Evolutionary conservation across 2,329 filamentous ascomycete genomes (phyloP).

Genomic region (Penicillium sp.): DNA sequence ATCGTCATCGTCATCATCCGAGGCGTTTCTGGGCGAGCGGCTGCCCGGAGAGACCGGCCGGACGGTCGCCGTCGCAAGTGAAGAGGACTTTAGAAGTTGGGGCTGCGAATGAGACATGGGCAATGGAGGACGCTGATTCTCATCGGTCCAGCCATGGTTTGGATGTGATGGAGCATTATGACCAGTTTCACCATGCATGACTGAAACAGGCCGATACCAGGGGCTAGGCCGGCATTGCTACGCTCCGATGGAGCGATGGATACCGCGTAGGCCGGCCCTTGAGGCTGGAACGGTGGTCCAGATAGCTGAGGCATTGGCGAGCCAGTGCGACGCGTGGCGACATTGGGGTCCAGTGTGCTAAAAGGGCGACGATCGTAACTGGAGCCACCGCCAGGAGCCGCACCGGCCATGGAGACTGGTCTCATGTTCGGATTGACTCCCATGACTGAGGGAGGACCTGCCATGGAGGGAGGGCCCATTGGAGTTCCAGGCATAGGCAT

Average conservation of each 20-base stretch:
- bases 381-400: conserved; percentile 24
- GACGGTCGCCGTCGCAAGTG: conserved; percentile 26
- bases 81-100: conserved; percentile 26
- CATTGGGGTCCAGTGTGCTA: conserved; percentile 72
- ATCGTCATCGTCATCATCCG: conserved; percentile 47
- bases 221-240: conserved; percentile 85
- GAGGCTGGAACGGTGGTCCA: conserved; percentile 23
- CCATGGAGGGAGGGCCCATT: conserved; percentile 22
- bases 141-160: conserved; percentile 36
- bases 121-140: conserved; percentile 28
- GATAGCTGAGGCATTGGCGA: conserved; percentile 34
- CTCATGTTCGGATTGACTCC: conserved; percentile 26
- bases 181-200: conserved; percentile 44
- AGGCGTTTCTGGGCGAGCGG: conserved; percentile 15
- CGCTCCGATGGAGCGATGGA: conserved; percentile 95
- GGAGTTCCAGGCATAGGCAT: conserved; percentile 10
- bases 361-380: conserved; percentile 59
- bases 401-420: conserved; percentile 47
- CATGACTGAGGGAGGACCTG: conserved; percentile 22
- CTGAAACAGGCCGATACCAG: conserved; percentile 85
- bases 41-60: conserved; percentile 27
- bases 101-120: conserved; percentile 20
- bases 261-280: conserved; percentile 60
- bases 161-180: conserved; percentile 31
- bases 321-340: conserved; percentile 36